Percentiles rank a stretch among this genome's conserved stretches.
phyloP scores from a whole-genome alignment of 2,329 filamentous ascomycete species.

The Cylindrodendrum hubeiense region DNA sequence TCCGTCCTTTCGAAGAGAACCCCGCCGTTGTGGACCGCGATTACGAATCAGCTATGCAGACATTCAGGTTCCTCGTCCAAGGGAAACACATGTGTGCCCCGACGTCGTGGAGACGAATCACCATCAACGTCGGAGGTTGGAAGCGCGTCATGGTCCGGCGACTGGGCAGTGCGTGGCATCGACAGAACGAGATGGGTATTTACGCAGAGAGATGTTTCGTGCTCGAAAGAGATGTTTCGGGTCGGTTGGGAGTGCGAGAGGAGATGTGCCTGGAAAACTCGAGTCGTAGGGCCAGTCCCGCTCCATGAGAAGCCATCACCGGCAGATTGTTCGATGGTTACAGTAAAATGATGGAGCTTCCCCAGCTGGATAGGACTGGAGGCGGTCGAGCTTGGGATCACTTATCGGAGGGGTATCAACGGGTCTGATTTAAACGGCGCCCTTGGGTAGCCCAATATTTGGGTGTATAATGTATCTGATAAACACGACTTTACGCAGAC shows the following conservation, averaged over 20 bases:
- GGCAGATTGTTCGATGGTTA: background rate
- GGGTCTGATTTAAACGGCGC: background rate
- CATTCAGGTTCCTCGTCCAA: conserved; percentile 49
- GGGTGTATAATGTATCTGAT: background rate
- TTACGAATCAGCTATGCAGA: conserved; percentile 50
- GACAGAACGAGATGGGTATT: conserved; percentile 55
- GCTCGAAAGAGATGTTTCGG: conserved; percentile 47
- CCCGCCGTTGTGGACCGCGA: conserved; percentile 51
- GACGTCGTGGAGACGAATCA: conserved; percentile 54
- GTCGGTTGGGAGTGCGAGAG: conserved; percentile 41
- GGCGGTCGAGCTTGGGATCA: background rate
- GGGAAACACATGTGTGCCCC: conserved; percentile 39
- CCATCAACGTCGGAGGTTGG: conserved; percentile 64
- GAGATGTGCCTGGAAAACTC: conserved; percentile 44
- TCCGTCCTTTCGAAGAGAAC: conserved; percentile 49
- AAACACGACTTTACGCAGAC: conserved; percentile 21
- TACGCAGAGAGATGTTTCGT: conserved; percentile 63
- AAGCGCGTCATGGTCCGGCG: conserved; percentile 58
- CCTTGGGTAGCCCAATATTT: background rate
- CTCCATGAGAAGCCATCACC: conserved; percentile 31
- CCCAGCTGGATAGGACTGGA: background rate
- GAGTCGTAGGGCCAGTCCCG: conserved; percentile 41
- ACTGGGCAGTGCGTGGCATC: conserved; percentile 55
- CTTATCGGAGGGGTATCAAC: background rate
- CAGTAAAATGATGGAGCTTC: background rate